A percentile compares a stretch with the other conserved stretches of the same genome.
phyloP scores from a whole-genome alignment of 257 asterid species.

The Solanum medicagineum region DNA sequence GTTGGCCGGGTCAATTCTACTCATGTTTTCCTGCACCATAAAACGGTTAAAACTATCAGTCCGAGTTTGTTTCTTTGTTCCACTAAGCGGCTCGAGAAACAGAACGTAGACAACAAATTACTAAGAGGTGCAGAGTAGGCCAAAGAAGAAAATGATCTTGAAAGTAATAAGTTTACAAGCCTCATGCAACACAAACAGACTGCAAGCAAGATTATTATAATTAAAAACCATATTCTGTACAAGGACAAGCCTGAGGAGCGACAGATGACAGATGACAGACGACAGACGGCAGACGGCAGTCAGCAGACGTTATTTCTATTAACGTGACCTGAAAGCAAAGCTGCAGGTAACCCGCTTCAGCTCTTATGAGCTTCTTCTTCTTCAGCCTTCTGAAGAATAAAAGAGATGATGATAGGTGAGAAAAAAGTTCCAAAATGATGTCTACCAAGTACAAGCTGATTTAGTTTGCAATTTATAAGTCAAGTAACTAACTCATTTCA shows the following conservation, averaged over 20 bases:
- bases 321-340: not conserved
- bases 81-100: not conserved
- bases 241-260: not conserved
- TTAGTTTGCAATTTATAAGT: not conserved
- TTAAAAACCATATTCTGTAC: not conserved
- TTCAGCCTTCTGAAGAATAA: slow-evolving; percentile 19
- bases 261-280: too few species aligned
- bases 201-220: not conserved
- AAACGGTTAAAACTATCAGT: not conserved
- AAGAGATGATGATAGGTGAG: not conserved
- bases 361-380: slow-evolving; percentile 8
- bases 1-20: not conserved
- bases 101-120: not conserved
- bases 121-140: not conserved
- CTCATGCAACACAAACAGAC: not conserved
- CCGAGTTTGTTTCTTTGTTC: not conserved
- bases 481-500: not conserved
- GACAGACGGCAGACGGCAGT: not conserved
- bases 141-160: not conserved
- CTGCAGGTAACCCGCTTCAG: slow-evolving; percentile 2
- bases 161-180: not conserved
- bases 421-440: not conserved
- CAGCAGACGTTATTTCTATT: slow-evolving; percentile 5
- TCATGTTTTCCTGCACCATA: not conserved
- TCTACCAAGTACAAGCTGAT: not conserved